Base-by-base conservation (phyloP, 495 filamentous ascomycete species). In the Alectoria sarmentosa region DNA sequence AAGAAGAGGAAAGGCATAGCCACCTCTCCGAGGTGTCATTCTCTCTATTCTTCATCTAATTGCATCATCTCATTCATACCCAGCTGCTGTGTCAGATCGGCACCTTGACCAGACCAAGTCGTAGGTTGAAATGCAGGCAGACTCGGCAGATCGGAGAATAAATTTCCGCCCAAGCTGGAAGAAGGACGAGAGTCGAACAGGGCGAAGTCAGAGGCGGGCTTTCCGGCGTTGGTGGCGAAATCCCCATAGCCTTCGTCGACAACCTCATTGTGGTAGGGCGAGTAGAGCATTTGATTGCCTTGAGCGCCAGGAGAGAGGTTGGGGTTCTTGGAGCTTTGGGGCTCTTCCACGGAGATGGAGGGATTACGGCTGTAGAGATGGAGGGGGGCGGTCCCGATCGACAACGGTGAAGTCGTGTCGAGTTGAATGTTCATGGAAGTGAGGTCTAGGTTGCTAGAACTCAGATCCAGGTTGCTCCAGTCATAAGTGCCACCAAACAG, bases 271-370 rank as follows among this genome's bases (percentile, higher is more conserved):
- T 81, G 76, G 8, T 77, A 77, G 5, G 86, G 86, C 0, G 86
- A 86, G 71, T 80, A 87, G 54, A 90, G 79, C 79, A 87, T 84
- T 15, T 82, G 70, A 58, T 86, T 84, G 26, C 80, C 84, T 67
- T 88, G 86, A 2, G 82, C 86, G 54, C 78, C 75, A 41, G 84
- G 83, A 17, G 86, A 88, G 62, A 90, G 79, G 54, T 85, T 83
- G 11, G 80, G 75, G 4, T 76, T 63, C 41, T 76, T 71, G 3
- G 52, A 36, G 44, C 39, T 49, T 61, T 58, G 36, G 44, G 65
- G 66, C 48, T 66, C 60, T 23, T 71, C 67, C 6, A 66, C 44
- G 23, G 68, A 71, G 37, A 73, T 69, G 56, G 69, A 71, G 36
- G 75, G 70, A 56, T 77, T 73, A 32, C 69, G 65, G 42, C 66